These are phyloP conservation scores for Citrus inodora DNA, from an alignment of 345 rosid species.

Conservation along the genomic window DNA sequence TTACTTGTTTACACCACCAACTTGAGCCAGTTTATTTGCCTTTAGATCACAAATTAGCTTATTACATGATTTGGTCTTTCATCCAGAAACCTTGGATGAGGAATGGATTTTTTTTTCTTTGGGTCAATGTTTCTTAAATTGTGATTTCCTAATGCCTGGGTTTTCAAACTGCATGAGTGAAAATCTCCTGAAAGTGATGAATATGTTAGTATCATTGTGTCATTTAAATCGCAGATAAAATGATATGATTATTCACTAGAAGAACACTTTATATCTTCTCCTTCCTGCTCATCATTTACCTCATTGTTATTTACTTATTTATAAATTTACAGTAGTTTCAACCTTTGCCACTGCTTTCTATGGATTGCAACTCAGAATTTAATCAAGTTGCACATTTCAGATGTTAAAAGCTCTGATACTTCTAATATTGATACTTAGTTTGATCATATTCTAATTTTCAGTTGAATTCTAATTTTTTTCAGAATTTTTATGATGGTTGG, in stretches of 20 bases:
- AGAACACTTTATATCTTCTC: background rate
- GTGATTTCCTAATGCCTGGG: background rate
- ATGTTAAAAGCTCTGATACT: background rate
- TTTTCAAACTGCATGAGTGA: background rate
- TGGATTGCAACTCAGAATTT: background rate
- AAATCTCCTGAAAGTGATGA: background rate
- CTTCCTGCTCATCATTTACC: background rate
- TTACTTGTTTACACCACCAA: no score
- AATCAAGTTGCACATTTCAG: background rate
- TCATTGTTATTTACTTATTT: background rate
- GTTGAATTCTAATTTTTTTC: no score
- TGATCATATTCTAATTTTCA: no score
- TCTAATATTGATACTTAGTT: background rate
- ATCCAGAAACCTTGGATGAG: constrained; percentile 9
- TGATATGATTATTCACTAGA: background rate
- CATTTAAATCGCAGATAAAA: background rate
- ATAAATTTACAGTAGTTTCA: background rate
- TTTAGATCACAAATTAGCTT: no score
- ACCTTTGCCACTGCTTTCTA: background rate
- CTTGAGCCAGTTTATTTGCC: no score
- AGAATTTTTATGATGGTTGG: no score
- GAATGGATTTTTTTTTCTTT: background rate
- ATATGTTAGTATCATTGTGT: background rate
- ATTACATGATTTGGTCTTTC: background rate
- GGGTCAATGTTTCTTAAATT: background rate